Conservation (phyloP, 805 yeast genomes). For the Tetrapisispora nanseiensis region DNA sequence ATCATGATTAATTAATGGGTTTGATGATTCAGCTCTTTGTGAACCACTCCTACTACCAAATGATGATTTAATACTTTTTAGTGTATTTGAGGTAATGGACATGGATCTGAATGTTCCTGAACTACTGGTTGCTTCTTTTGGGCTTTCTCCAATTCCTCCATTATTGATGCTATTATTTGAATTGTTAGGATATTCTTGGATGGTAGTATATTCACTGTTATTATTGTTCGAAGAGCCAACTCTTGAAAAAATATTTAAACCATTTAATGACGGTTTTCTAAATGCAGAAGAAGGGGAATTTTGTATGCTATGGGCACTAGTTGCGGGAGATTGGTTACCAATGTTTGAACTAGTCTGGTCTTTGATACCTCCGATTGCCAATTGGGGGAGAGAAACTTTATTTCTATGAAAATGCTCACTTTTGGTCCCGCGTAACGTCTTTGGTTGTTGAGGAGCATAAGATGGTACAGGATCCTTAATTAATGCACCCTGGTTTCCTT, state of each 20-base stretch:
- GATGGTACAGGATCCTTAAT: background rate
- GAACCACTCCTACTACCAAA: conserved; percentile 37
- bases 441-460: background rate
- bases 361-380: conserved; percentile 20
- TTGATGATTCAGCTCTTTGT: conserved; percentile 33
- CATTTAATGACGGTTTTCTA: conserved; percentile 27
- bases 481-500: background rate
- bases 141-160: background rate
- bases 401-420: conserved; percentile 17
- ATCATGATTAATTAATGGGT: conserved; percentile 17
- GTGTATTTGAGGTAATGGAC: conserved; percentile 29
- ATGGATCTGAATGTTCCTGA: conserved; percentile 21
- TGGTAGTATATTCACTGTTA: background rate
- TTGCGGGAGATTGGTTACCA: conserved; percentile 1
- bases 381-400: conserved; percentile 25
- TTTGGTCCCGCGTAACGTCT: background rate
- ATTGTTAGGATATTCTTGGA: background rate
- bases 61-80: conserved; percentile 25
- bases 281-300: conserved; percentile 7
- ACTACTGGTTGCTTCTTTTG: conserved; percentile 5
- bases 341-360: conserved; percentile 18
- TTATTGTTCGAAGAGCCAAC: conserved; percentile 19
- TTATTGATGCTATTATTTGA: background rate
- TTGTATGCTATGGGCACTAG: conserved; percentile 11
- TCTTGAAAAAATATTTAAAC: conserved; percentile 25